phyloP scores from a whole-genome alignment of 371 early-diverging fungal species.

The Ordospora pajunii region DNA sequence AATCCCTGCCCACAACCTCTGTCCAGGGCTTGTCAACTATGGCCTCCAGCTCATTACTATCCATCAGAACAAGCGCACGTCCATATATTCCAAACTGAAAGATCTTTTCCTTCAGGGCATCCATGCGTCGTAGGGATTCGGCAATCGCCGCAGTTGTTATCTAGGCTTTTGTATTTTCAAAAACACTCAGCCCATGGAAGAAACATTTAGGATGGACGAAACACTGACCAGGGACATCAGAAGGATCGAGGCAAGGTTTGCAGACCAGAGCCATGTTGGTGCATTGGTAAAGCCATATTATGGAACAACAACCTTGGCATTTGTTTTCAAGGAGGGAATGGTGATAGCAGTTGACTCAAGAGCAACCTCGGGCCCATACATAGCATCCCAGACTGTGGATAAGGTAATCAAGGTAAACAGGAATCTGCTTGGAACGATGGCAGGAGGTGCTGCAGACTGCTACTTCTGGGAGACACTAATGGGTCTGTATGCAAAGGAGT shows the following conservation, averaged over 20 bases:
- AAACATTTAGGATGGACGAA: conserved; percentile 20
- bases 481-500: conserved; percentile 77
- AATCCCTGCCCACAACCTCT: conserved; percentile 10
- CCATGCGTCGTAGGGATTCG: not conserved
- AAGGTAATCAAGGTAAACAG: conserved; percentile 99
- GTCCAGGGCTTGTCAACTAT: conserved; percentile 8
- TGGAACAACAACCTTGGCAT: conserved; percentile 98
- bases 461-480: conserved; percentile 95
- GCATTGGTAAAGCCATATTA: conserved; percentile 62
- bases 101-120: conserved; percentile 23
- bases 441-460: conserved; percentile 99
- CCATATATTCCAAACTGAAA: conserved; percentile 46
- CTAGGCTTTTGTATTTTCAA: not conserved
- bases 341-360: conserved; percentile 96
- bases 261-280: conserved; percentile 11
- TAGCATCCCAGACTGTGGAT: conserved; percentile 91
- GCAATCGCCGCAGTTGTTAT: not conserved
- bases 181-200: not conserved
- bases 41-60: conserved; percentile 4
- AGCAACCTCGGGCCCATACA: conserved; percentile 91
- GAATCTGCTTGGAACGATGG: conserved; percentile 96
- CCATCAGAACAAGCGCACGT: not conserved
- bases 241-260: not conserved
- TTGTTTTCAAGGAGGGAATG: conserved; percentile 89
- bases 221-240: conserved; percentile 14